Conservation (phyloP, 2,329 filamentous ascomycete genomes). For the Cladosporium sphaerospermum region DNA sequence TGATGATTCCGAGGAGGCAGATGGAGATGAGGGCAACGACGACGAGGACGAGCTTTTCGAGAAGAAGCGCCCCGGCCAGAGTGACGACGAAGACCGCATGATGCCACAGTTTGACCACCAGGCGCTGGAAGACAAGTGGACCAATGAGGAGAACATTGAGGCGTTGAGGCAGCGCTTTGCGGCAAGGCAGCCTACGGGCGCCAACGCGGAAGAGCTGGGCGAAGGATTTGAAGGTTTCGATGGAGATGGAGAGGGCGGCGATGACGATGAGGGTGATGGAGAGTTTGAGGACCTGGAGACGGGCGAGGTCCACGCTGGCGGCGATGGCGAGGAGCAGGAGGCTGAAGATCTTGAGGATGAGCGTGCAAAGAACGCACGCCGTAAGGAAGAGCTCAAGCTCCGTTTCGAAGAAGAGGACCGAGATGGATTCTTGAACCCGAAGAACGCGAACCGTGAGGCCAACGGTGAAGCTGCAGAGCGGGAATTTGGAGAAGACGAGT, state of each 20-base stretch:
- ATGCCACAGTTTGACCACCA: constrained; percentile 77
- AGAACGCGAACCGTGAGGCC: constrained; percentile 67
- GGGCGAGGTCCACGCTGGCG: constrained; percentile 50
- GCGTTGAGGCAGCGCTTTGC: constrained; percentile 69
- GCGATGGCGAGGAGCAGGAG: constrained; percentile 37
- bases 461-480: constrained; percentile 57
- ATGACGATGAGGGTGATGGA: constrained; percentile 67
- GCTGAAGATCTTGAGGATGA: constrained; percentile 68
- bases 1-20: constrained; percentile 48
- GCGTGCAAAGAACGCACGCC: constrained; percentile 79
- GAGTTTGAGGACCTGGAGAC: constrained; percentile 82
- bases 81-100: constrained; percentile 62
- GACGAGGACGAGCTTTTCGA: constrained; percentile 60
- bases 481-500: constrained; percentile 94
- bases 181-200: constrained; percentile 53
- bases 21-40: constrained; percentile 53
- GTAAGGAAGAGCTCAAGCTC: constrained; percentile 90
- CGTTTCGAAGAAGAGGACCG: constrained; percentile 96
- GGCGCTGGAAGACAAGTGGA: constrained; percentile 79
- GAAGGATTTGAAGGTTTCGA: constrained; percentile 41
- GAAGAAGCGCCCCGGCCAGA: constrained; percentile 46
- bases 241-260: constrained; percentile 36
- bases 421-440: constrained; percentile 91
- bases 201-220: constrained; percentile 45
- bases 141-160: constrained; percentile 69